These are phyloP conservation scores for Fusarium odoratissimum DNA, from an alignment of 2,329 filamentous ascomycete species.

Conservation along the genomic window DNA sequence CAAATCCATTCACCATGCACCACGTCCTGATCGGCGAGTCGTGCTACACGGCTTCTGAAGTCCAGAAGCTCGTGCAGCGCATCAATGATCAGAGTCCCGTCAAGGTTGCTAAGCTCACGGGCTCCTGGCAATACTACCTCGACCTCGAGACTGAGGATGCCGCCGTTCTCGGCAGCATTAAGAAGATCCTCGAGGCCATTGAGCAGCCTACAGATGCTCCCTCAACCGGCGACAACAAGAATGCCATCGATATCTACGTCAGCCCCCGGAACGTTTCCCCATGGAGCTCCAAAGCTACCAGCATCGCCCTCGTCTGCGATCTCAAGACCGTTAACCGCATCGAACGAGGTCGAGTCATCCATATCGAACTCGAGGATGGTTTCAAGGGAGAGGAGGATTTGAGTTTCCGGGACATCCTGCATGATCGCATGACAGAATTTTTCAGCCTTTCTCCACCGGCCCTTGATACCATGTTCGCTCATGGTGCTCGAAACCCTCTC, in stretches of 20 bases:
- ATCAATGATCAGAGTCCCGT: constrained; percentile 57
- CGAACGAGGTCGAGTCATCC: constrained; percentile 86
- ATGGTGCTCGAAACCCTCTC: constrained; percentile 70
- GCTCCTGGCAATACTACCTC: constrained; percentile 75
- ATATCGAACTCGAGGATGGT: constrained; percentile 68
- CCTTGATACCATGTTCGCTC: constrained; percentile 81
- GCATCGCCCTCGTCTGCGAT: constrained; percentile 91
- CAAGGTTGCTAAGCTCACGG: constrained; percentile 61
- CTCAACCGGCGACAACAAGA: constrained; percentile 51
- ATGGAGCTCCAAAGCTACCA: constrained; percentile 97
- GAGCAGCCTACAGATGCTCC: constrained; percentile 44
- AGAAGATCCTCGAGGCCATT: constrained; percentile 59
- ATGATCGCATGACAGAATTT: constrained; percentile 96
- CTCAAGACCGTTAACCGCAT: constrained; percentile 80
- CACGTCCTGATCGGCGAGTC: constrained; percentile 55
- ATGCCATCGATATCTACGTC: constrained; percentile 74
- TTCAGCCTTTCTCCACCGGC: constrained; percentile 76
- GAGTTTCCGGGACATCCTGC: constrained; percentile 74
- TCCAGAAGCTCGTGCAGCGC: constrained; percentile 58
- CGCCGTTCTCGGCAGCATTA: constrained; percentile 56
- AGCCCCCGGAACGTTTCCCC: constrained; percentile 89
- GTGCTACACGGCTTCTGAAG: constrained; percentile 62
- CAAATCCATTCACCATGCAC: constrained; percentile 48
- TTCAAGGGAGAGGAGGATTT: constrained; percentile 60
- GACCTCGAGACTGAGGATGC: constrained; percentile 61